Evolutionary conservation across 805 yeast species (phyloP).

Genomic region (Suhomyces prunicola): DNA sequence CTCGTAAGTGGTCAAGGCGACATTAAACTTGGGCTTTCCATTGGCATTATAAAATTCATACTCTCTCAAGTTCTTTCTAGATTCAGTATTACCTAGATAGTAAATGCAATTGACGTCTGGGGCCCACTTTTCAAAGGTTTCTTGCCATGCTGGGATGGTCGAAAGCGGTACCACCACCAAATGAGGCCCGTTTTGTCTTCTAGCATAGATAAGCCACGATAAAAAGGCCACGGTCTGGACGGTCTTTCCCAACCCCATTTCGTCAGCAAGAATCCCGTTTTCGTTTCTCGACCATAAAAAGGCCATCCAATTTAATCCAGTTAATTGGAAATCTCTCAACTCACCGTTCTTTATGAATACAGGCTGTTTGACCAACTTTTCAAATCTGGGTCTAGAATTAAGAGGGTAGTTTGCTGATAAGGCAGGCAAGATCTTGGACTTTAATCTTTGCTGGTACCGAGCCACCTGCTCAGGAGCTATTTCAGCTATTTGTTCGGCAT

Average conservation of each 20-base stretch:
- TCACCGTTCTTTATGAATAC: slow-evolving; percentile 86
- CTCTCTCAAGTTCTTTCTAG: slow-evolving; percentile 79
- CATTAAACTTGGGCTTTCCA: slow-evolving; percentile 81
- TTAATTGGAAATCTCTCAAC: slow-evolving; percentile 93
- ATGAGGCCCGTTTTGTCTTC: slow-evolving; percentile 97
- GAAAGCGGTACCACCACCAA: slow-evolving; percentile 93
- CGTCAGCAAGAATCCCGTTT: slow-evolving; percentile 96
- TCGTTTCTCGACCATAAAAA: slow-evolving; percentile 96
- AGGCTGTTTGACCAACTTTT: slow-evolving; percentile 84
- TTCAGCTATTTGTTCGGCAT: slow-evolving; percentile 80
- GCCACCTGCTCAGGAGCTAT: slow-evolving; percentile 82
- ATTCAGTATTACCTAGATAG: slow-evolving; percentile 86
- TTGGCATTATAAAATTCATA: slow-evolving; percentile 72
- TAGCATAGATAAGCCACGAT: slow-evolving; percentile 91
- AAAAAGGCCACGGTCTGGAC: slow-evolving; percentile 94
- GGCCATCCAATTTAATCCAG: slow-evolving; percentile 99
- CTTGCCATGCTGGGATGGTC: slow-evolving; percentile 99
- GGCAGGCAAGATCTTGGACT: slow-evolving; percentile 81
- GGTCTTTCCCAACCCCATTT: slow-evolving; percentile 98
- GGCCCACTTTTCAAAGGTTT: slow-evolving; percentile 95
- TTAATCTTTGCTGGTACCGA: slow-evolving; percentile 74
- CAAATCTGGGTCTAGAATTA: slow-evolving; percentile 77
- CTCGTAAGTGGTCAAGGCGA: slow-evolving; percentile 93
- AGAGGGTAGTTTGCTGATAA: slow-evolving; percentile 73
- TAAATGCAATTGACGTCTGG: slow-evolving; percentile 93